phyloP scores from a whole-genome alignment of 192 early-diverging fungal species.

The Linnemannia elongata region DNA sequence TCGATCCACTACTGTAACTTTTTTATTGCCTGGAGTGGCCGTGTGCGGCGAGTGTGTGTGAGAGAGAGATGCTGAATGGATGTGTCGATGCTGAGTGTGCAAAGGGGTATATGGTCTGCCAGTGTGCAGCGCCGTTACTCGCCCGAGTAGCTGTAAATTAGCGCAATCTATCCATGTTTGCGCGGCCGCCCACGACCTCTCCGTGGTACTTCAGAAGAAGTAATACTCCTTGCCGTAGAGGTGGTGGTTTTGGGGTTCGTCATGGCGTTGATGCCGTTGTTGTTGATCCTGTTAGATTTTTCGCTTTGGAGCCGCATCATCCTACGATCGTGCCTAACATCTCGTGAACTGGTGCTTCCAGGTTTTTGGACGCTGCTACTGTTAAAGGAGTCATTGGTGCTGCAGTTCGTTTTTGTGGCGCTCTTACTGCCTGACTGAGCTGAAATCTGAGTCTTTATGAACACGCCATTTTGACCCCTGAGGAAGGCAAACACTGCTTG shows the following conservation, averaged over 20 bases:
- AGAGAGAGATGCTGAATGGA: too few relatives aligned
- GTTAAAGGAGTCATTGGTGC: not conserved
- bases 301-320: not conserved
- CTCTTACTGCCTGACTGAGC: not conserved
- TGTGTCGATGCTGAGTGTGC: too few relatives aligned
- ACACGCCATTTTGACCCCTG: not conserved
- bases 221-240: not conserved
- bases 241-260: not conserved
- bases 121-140: too few relatives aligned
- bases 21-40: too few relatives aligned
- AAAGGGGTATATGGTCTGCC: too few relatives aligned
- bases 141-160: too few relatives aligned
- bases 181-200: not conserved
- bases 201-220: not conserved
- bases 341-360: not conserved
- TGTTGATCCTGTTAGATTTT: not conserved
- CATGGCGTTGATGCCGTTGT: not conserved
- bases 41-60: too few relatives aligned
- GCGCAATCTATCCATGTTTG: not conserved
- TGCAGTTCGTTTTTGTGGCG: not conserved
- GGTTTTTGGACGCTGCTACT: not conserved
- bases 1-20: too few relatives aligned
- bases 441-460: not conserved
- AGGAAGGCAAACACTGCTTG: not conserved
- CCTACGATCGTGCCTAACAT: not conserved